Base-by-base conservation (phyloP, 768 basidiomycete genomes). In the Leccinum pellstonianum region DNA sequence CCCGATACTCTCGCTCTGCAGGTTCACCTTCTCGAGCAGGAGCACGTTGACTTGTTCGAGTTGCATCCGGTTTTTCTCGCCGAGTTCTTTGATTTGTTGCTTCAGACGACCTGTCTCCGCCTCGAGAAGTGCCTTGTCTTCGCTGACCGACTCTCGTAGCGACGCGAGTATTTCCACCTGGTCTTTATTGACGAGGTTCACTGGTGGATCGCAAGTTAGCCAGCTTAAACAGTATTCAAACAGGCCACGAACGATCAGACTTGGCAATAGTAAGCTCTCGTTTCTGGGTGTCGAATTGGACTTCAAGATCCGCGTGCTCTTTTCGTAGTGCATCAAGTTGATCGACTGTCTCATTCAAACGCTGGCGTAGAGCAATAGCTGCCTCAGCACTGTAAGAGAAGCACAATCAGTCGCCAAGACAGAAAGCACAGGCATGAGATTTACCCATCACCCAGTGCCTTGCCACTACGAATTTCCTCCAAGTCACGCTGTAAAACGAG, bases 181-280 rank as follows among this genome's bases (percentile, higher is more conserved):
- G 70, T 97, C 94, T 71, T 92, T 93, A 78, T 94, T 91, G 49
- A 98, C 89, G 48, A 98, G 81, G 49, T 85, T 90, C 68, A 98
- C 95, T 96, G 67, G 12, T 35, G 38, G 50, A 64, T 41, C 27
- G 19, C 29, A 49, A 29, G 50, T 62, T 10, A 59, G 66, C 52
- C 7, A 62, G 43, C 4, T 6, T 58, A 38, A 37, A 25, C n/a
- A 10, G 5, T 17, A 51, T 29, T 5, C 14, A 12, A 46, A 41
- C 1, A 55, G 55, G 23, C 14, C 15, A 77, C 88, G 66, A 66
- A 96, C 95, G 71, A 70, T 96, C 90, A 10, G 93, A 93, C 70
- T 90, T 92, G 50, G 90, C 90, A 61, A 94, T 81, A 0, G 84
- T 90, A 54, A 97, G 76, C 64, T 95, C 88, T 62, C 84, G 84